phyloP scores from a whole-genome alignment of 805 yeast genomes.

The Cyberlindnera galapagoensis region DNA sequence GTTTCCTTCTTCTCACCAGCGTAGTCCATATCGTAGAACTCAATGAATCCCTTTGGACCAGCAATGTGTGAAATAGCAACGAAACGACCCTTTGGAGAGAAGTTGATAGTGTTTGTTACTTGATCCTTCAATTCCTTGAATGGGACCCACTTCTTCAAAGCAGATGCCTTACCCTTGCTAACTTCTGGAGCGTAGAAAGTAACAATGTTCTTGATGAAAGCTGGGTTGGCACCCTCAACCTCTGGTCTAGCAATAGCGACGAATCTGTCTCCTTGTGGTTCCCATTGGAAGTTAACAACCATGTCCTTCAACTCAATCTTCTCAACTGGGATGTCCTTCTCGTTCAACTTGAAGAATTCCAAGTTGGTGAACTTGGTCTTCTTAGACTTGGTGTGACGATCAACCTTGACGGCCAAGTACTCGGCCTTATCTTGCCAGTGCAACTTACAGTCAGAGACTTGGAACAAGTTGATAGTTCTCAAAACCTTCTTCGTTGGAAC shows the following conservation, averaged over 20 bases:
- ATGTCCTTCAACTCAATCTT: constrained; percentile 89
- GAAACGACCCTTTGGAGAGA: constrained; percentile 94
- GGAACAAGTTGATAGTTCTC: constrained; percentile 90
- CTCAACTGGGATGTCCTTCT: constrained; percentile 91
- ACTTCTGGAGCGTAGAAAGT: constrained; percentile 82
- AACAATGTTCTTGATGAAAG: constrained; percentile 58
- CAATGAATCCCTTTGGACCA: constrained; percentile 56
- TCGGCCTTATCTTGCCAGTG: constrained; percentile 92
- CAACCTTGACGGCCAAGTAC: constrained; percentile 87
- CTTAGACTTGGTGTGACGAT: constrained; percentile 92
- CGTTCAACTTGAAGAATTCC: constrained; percentile 83
- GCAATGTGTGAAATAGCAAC: constrained; percentile 44
- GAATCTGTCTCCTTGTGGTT: constrained; percentile 86
- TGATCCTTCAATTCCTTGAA: constrained; percentile 53
- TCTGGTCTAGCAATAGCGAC: constrained; percentile 64
- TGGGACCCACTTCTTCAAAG: constrained; percentile 49
- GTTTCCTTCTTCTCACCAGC: constrained; percentile 57
- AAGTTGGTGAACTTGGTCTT: constrained; percentile 87
- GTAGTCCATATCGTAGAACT: constrained; percentile 80
- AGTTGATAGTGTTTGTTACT: constrained; percentile 64
- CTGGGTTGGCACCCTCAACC: constrained; percentile 45
- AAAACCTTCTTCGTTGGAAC: constrained; percentile 76
- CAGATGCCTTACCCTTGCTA: constrained; percentile 35
- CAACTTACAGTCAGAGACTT: constrained; percentile 83
- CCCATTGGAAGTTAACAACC: constrained; percentile 89